These are phyloP conservation scores for Brasenia schreberi DNA, from an alignment of 164 flowering plant species.

Conservation along the genomic window DNA sequence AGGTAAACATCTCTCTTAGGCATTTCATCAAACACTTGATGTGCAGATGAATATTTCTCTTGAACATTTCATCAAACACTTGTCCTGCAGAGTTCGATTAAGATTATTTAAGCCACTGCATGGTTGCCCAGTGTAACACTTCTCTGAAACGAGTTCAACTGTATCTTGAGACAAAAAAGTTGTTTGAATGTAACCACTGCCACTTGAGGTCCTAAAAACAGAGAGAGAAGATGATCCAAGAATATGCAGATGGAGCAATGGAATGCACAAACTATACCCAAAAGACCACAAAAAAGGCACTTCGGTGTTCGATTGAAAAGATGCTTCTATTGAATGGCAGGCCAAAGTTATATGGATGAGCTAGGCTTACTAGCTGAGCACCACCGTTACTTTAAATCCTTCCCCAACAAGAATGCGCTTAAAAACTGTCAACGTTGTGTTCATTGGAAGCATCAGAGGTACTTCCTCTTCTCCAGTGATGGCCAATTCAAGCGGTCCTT, in stretches of 20 bases:
- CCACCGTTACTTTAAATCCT: slow-evolving; percentile 54
- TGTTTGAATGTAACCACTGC: slow-evolving; percentile 24
- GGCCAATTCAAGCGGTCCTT: slow-evolving; percentile 56
- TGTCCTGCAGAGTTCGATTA: too few species aligned
- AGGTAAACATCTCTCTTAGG: too few species aligned
- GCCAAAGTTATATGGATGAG: slow-evolving; percentile 21
- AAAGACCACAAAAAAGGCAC: slow-evolving; percentile 16
- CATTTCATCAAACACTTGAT: too few species aligned
- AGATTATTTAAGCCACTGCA: slow-evolving; percentile 9
- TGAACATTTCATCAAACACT: too few species aligned
- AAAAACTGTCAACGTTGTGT: slow-evolving; percentile 33
- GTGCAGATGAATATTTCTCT: too few species aligned
- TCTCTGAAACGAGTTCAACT: slow-evolving; percentile 43
- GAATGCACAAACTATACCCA: slow-evolving; percentile 16
- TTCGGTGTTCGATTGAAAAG: slow-evolving; percentile 2
- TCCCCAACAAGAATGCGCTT: slow-evolving; percentile 51
- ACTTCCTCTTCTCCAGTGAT: slow-evolving; percentile 25
- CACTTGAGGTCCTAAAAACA: slow-evolving; percentile 33
- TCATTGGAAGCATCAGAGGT: slow-evolving; percentile 36
- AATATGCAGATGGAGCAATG: slow-evolving; percentile 32
- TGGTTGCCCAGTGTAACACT: slow-evolving; percentile 28
- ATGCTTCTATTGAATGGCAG: slow-evolving; percentile 13
- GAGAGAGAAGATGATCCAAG: slow-evolving; percentile 37
- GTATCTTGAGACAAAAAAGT: slow-evolving; percentile 18
- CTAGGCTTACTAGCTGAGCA: slow-evolving; percentile 37